A percentile compares a stretch with the other conserved stretches of the same genome.
Conservation (phyloP, 176 grass and related monocot genomes). For the Triticum aestivum region DNA sequence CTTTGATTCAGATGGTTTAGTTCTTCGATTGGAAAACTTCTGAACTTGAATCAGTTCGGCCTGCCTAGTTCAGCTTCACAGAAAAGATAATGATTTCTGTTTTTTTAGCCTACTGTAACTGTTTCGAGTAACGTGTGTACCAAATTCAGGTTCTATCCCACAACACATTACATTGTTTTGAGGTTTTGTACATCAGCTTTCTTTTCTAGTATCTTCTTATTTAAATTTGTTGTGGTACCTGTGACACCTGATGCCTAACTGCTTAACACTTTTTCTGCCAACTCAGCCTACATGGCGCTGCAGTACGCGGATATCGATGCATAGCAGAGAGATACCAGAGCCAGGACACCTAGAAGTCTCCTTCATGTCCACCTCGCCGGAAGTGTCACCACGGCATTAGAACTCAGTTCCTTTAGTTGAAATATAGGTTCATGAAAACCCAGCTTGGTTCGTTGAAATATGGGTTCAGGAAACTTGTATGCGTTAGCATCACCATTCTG, state of each 20-base stretch:
- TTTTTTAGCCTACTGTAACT: too few relatives aligned
- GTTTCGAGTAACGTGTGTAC: background rate
- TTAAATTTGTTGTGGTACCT: background rate
- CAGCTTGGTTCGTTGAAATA: too few relatives aligned
- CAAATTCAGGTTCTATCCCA: background rate
- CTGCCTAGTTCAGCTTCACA: background rate
- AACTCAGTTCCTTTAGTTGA: background rate
- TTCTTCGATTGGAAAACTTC: background rate
- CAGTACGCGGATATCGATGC: background rate
- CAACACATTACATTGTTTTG: background rate
- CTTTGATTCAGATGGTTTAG: too few relatives aligned
- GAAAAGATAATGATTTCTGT: background rate
- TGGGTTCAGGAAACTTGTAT: background rate
- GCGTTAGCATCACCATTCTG: too few relatives aligned
- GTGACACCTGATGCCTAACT: background rate
- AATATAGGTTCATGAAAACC: background rate
- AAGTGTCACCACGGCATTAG: too few relatives aligned
- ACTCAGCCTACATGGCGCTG: background rate
- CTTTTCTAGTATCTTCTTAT: background rate
- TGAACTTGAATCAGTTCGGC: background rate
- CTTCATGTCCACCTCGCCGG: background rate
- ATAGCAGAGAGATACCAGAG: background rate
- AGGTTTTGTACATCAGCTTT: background rate
- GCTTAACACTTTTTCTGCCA: background rate
- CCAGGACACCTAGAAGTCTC: background rate